Evolutionary conservation across 2,329 filamentous ascomycete species (phyloP), one percentile per base, ranked within the genome.

Genomic region (Hymenoscyphus scutula): DNA sequence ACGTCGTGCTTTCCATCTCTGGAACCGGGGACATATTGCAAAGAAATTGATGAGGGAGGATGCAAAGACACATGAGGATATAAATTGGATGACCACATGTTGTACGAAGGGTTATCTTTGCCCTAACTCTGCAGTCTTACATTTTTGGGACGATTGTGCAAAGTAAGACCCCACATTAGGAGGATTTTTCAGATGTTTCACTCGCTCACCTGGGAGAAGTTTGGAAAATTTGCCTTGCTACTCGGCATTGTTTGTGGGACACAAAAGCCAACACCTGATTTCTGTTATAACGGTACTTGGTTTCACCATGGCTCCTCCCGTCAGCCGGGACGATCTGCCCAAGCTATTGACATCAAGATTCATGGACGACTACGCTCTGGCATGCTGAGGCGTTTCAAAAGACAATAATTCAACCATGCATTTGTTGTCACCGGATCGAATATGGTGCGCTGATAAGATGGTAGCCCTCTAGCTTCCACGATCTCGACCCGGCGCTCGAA

Each of bases 41-140:
- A 11, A 48, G 19, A 11, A 48, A 45, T n/a, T 19, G 19, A 48
- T 48, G n/a, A 48, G 7, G 19, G 41, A 25, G 8, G n/a, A 23
- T 48, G 19, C n/a, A 48, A 23, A 48, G n/a, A 48, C n/a, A 48
- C 41, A 48, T 25, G 41, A 48, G 41, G 19, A 25, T 48, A 19
- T 23, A 48, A 48, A 48, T 48, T 48, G 51, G 29, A 30, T 54
- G 29, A 54, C 51, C 51, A 54, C 29, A 54, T 54, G 51, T 54
- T 32, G 51, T 54, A 54, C 51, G 51, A 54, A 54, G 15, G 25
- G n/a, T 6, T 13, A 27, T 32, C 23, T 54, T 54, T 30, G 51
- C 51, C 51, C 25, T 19, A 29, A 32, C 13, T 27, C 25, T 54
- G 51, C 11, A 10, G 3, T 25, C 30, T 27, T n/a, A 13, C 51